Conservation (phyloP, 331 rosid genomes). For the Phaseolus coccineus region DNA sequence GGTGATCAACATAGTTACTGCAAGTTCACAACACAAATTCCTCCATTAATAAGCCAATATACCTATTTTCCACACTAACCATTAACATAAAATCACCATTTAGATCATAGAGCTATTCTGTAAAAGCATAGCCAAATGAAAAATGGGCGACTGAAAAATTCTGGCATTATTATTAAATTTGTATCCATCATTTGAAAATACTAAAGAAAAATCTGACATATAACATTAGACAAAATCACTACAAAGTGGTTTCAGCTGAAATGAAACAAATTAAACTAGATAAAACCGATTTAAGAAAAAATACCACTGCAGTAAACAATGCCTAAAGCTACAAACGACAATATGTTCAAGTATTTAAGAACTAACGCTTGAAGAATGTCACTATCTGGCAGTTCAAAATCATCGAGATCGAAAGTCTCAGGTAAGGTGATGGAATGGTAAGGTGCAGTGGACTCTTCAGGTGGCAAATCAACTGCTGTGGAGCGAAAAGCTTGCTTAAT, state of each 20-base stretch:
- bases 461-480: constrained; percentile 96
- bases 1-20: constrained; percentile 97
- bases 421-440: constrained; percentile 99
- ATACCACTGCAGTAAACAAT: constrained; percentile 33
- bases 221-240: constrained; percentile 12
- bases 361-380: constrained; percentile 93
- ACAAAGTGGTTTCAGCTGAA: constrained; percentile 9
- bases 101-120: background rate
- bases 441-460: constrained; percentile 99
- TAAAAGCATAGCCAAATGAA: constrained; percentile 10
- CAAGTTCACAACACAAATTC: constrained; percentile 57
- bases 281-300: constrained; percentile 1
- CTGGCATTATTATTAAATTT: background rate
- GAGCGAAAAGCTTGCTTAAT: constrained; percentile 99
- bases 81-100: constrained; percentile 30
- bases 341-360: constrained; percentile 41
- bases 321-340: constrained; percentile 29
- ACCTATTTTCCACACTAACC: constrained; percentile 37
- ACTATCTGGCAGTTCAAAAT: constrained; percentile 97
- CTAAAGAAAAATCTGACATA: constrained; percentile 29
- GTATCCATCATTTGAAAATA: constrained; percentile 25
- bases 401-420: constrained; percentile 99
- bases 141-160: constrained; percentile 27
- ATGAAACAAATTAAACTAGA: constrained; percentile 6
- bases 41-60: constrained; percentile 43